phyloP scores from a whole-genome alignment of 2,329 filamentous ascomycete genomes.

The Fusarium pilosicola region DNA sequence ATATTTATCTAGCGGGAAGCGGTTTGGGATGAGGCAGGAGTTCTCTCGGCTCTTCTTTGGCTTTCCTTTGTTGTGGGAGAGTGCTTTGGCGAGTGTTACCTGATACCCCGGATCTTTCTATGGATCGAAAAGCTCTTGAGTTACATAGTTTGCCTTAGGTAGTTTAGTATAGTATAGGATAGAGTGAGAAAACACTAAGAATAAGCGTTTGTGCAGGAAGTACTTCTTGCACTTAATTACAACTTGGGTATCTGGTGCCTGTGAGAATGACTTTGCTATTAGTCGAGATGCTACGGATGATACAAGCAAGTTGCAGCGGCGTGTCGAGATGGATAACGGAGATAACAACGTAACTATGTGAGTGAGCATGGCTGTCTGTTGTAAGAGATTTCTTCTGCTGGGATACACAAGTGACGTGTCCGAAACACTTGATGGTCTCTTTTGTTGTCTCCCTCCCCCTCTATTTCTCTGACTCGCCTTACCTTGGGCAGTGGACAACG shows the following conservation, averaged over 20 bases:
- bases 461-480: not conserved
- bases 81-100: conserved; percentile 15
- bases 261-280: not conserved
- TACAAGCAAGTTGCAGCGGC: not conserved
- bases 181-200: conserved; percentile 19
- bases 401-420: conserved; percentile 18
- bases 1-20: conserved; percentile 16
- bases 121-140: conserved; percentile 7
- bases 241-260: not conserved
- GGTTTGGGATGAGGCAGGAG: conserved; percentile 11
- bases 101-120: conserved; percentile 31
- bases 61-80: conserved; percentile 15
- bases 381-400: not conserved
- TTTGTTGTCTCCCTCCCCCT: not conserved
- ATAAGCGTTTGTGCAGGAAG: not conserved
- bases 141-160: not conserved
- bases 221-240: not conserved
- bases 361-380: not conserved
- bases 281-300: not conserved
- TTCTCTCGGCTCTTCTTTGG: conserved; percentile 24
- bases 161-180: not conserved
- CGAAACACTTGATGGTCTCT: conserved; percentile 1
- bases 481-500: not conserved
- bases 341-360: not conserved
- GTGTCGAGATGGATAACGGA: conserved; percentile 1